A percentile compares a stretch with the other conserved stretches of the same genome.
phyloP scores from a whole-genome alignment of 345 rosid genomes.

The Populus ilicifolia region DNA sequence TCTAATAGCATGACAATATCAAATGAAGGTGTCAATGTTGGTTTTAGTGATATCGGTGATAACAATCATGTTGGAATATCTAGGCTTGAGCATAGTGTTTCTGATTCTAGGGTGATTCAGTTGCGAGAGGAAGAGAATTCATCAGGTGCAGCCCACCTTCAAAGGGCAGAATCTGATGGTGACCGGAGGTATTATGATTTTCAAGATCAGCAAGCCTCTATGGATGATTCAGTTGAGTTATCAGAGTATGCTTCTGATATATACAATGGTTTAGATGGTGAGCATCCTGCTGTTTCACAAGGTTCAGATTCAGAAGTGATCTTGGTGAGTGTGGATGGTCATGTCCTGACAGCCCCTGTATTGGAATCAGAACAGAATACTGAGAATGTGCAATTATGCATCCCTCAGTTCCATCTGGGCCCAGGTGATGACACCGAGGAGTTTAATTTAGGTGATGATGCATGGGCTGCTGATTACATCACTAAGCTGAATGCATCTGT shows the following conservation, averaged over 20 bases:
- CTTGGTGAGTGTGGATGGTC: slow-evolving; percentile 85
- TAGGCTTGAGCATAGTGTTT: slow-evolving; percentile 64
- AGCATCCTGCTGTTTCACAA: slow-evolving; percentile 43
- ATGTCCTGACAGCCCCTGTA: slow-evolving; percentile 72
- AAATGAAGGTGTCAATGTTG: slow-evolving; percentile 17
- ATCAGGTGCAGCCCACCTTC: slow-evolving; percentile 34
- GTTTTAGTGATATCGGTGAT: slow-evolving; percentile 14
- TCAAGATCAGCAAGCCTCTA: slow-evolving; percentile 58
- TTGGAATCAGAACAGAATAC: slow-evolving; percentile 56
- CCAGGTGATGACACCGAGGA: slow-evolving; percentile 69
- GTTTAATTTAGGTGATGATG: slow-evolving; percentile 49
- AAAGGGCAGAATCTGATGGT: slow-evolving; percentile 69
- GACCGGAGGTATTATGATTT: slow-evolving; percentile 64
- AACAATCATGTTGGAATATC: slow-evolving; percentile 19
- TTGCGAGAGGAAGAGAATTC: slow-evolving; percentile 42
- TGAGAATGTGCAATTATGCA: slow-evolving; percentile 51
- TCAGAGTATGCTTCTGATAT: slow-evolving; percentile 55
- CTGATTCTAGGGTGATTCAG: slow-evolving; percentile 48
- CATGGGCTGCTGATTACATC: slow-evolving; percentile 48
- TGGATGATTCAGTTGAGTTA: slow-evolving; percentile 38
- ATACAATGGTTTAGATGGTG: slow-evolving; percentile 47
- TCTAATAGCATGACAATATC: slow-evolving; percentile 15
- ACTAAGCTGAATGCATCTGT: slow-evolving; percentile 38
- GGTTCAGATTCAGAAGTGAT: slow-evolving; percentile 63
- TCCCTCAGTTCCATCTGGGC: slow-evolving; percentile 81